Conservation (phyloP, 2,329 filamentous ascomycete genomes). For the Parastagonospora avenae region DNA sequence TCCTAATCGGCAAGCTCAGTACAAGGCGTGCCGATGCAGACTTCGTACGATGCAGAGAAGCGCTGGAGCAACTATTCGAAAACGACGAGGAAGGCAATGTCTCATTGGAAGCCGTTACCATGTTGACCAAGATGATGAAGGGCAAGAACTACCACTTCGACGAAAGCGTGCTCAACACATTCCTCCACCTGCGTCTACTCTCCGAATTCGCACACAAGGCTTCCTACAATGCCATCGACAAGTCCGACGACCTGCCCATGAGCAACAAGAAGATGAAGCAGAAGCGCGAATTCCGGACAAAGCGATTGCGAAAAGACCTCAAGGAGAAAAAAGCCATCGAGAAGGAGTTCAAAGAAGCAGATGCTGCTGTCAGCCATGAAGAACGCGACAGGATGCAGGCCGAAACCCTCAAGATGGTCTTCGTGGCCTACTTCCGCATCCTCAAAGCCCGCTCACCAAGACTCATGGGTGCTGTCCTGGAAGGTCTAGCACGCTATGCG, state of each 20-base stretch:
- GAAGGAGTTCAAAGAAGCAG: conserved; percentile 91
- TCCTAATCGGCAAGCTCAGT: conserved; percentile 83
- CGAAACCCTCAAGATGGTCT: conserved; percentile 94
- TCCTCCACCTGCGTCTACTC: conserved; percentile 85
- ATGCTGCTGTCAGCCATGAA: conserved; percentile 88
- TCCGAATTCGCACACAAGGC: conserved; percentile 86
- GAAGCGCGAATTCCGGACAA: conserved; percentile 86
- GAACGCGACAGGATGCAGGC: conserved; percentile 93
- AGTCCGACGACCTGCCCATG: conserved; percentile 52
- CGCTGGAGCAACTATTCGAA: conserved; percentile 79
- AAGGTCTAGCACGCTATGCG: conserved; percentile 90
- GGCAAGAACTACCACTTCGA: conserved; percentile 80
- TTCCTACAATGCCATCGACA: conserved; percentile 77
- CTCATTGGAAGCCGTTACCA: conserved; percentile 81
- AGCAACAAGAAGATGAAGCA: conserved; percentile 68
- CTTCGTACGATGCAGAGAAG: conserved; percentile 76
- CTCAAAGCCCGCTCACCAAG: conserved; percentile 80
- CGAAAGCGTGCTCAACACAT: conserved; percentile 86
- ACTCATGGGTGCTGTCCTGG: conserved; percentile 95
- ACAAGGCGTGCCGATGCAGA: conserved; percentile 72
- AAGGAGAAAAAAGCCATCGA: conserved; percentile 87
- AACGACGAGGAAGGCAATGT: conserved; percentile 90
- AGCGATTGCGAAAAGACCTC: conserved; percentile 79
- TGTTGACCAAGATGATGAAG: conserved; percentile 95
- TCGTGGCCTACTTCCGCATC: conserved; percentile 92